These are phyloP conservation scores for Xerocomus amazonicus DNA, from an alignment of 1,284 basidiomycete species.

Conservation along the genomic window DNA sequence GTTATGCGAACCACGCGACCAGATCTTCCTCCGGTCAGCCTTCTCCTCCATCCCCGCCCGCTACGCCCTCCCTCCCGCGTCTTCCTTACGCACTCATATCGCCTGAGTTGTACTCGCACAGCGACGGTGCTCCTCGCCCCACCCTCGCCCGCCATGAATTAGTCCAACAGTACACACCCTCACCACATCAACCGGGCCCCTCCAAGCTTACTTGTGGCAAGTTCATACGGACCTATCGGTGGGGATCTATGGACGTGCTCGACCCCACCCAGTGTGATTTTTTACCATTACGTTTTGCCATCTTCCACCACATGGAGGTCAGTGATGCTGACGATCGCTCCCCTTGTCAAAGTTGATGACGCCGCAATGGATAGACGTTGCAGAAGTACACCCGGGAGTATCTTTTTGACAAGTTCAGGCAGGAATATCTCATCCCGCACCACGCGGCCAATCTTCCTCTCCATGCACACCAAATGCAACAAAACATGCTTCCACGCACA, in stretches of 20 bases:
- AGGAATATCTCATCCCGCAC: slow-evolving; percentile 53
- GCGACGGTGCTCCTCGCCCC: slow-evolving; percentile 63
- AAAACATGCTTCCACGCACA: slow-evolving; percentile 32
- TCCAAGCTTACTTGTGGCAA: slow-evolving; percentile 55
- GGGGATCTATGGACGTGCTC: slow-evolving; percentile 76
- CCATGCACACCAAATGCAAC: slow-evolving; percentile 40
- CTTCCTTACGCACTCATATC: slow-evolving; percentile 76
- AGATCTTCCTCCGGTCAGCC: slow-evolving; percentile 44
- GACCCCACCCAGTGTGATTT: slow-evolving; percentile 78
- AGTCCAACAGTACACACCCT: slow-evolving; percentile 64
- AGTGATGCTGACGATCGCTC: slow-evolving; percentile 27
- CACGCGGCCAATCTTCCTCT: slow-evolving; percentile 44
- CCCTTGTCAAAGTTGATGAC: slow-evolving; percentile 20
- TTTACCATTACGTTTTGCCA: slow-evolving; percentile 62
- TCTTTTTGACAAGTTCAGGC: slow-evolving; percentile 72
- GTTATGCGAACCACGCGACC: slow-evolving; percentile 47
- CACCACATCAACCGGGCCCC: slow-evolving; percentile 37
- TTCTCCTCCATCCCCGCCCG: slow-evolving; percentile 63
- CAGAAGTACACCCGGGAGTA: slow-evolving; percentile 81
- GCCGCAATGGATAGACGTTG: slow-evolving; percentile 51
- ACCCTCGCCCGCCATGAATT: slow-evolving; percentile 61
- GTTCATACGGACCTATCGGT: slow-evolving; percentile 68
- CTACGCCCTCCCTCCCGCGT: slow-evolving; percentile 52
- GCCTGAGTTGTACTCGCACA: slow-evolving; percentile 76
- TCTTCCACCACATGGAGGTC: slow-evolving; percentile 83